Evolutionary conservation across 345 rosid species (phyloP), one percentile per base, ranked within the genome.

Genomic region (Syzygium aromaticum): DNA sequence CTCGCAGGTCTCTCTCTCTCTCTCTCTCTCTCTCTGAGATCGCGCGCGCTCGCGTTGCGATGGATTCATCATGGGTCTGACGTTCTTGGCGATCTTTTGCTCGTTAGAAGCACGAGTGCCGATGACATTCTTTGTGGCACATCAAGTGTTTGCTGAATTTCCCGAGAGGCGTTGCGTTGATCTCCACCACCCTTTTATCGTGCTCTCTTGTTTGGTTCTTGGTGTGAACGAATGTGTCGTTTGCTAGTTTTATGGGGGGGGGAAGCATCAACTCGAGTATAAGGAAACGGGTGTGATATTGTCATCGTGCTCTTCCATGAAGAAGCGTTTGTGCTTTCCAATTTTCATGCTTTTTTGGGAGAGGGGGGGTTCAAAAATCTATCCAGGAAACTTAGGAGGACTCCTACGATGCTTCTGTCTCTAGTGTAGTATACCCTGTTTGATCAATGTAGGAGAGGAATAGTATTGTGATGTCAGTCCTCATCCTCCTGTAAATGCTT

Each of bases 141-240:
- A 9, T 54, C 43, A 85, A 22, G 6, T 88, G 92, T 89, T 90
- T 85, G 92, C 86, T 86, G 88, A 80, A 88, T 87, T 88, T 88
- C 87, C 89, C 54, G 88, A 84, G 17, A 88, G 89, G 88, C 49
- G 25, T 22, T 73, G 82, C 82, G 49, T 43, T 19, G 82, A 73
- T 73, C 27, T 21, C 27, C 82, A 19, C 11, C 27, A 19, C 11
- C 27, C 82, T 19, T 38, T 33, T 33, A 10, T 73, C 49, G 49
- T 22, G 49, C 49, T 38, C 82, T 73, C 49, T 73, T 19, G 1
- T 19, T 38, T 1, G 27, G 49, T 38, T 21, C 46, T 67, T 67
- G 80, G 80, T 19, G 46, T 21, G 43, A 64, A 30, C 80, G 23
- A 67, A 67, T 33, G 78, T 38, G 80, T 21, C 38, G 22, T 33